Percentiles rank a stretch among this genome's conserved stretches.
phyloP scores from a whole-genome alignment of 163 green algal genomes.

The Smithsoniella earleae region DNA sequence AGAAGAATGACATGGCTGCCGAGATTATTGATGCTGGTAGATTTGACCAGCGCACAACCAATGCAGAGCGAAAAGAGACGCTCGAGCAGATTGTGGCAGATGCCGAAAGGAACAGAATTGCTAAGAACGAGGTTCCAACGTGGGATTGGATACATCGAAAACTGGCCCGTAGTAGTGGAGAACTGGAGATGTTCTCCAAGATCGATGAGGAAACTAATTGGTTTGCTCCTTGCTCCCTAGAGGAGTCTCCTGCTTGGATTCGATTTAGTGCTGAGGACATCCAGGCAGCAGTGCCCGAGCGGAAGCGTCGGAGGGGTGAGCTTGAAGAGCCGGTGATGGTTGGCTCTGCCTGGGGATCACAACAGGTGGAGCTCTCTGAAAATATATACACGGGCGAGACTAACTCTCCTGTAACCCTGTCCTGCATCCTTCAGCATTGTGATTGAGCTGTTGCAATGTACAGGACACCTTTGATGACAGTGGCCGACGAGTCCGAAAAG shows the following conservation, averaged over 20 bases:
- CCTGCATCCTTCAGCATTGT: background rate
- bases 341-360: background rate
- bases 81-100: conserved; percentile 73
- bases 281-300: conserved; percentile 32
- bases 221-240: conserved; percentile 21
- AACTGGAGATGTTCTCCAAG: conserved; percentile 58
- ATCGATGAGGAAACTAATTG: conserved; percentile 55
- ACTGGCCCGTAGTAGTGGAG: conserved; percentile 42
- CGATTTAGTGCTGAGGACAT: conserved; percentile 36
- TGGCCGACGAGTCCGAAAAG: conserved; percentile 16
- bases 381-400: background rate
- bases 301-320: conserved; percentile 13
- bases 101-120: conserved; percentile 49
- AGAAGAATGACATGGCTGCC: conserved; percentile 98
- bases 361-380: background rate
- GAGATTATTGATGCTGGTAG: conserved; percentile 87
- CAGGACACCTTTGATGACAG: conserved; percentile 23
- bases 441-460: conserved; percentile 7
- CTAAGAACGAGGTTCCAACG: conserved; percentile 54
- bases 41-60: conserved; percentile 91
- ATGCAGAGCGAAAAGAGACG: conserved; percentile 81
- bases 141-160: conserved; percentile 59
- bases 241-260: conserved; percentile 34
- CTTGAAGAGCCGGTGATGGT: conserved; percentile 12
- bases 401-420: background rate